Percentiles rank a stretch among this genome's conserved stretches.
phyloP scores from a whole-genome alignment of 345 rosid genomes.

The Heritiera littoralis region DNA sequence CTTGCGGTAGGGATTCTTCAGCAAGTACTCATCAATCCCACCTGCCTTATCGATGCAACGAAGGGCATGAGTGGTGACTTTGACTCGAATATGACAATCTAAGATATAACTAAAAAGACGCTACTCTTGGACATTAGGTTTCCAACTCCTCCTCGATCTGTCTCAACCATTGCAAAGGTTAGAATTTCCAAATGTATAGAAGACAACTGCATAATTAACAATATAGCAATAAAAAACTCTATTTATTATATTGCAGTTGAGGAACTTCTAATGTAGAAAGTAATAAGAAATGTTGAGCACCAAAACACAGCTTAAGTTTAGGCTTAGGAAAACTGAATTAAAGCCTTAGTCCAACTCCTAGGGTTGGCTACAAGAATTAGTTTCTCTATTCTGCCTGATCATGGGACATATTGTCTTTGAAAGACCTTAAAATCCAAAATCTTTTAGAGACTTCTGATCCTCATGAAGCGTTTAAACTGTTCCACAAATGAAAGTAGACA shows the following conservation, averaged over 20 bases:
- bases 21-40: conserved; percentile 94
- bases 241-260: neutral
- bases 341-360: neutral
- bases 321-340: neutral
- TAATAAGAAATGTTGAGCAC: neutral
- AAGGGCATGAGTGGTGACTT: conserved; percentile 87
- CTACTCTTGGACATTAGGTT: conserved; percentile 91
- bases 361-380: neutral
- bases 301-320: neutral
- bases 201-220: neutral
- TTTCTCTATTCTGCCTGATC: neutral
- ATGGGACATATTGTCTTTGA: neutral
- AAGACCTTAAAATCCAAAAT: neutral
- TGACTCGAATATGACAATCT: conserved; percentile 82
- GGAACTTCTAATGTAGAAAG: neutral
- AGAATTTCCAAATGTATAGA: conserved; percentile 14
- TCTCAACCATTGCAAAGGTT: conserved; percentile 14
- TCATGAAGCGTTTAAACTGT: neutral
- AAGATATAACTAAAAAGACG: conserved; percentile 87
- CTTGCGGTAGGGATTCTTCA: conserved; percentile 89
- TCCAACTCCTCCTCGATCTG: conserved; percentile 85
- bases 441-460: neutral
- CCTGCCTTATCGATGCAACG: conserved; percentile 99
- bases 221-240: neutral
- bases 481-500: neutral